Evolutionary conservation across 1,284 basidiomycete species (phyloP).

Genomic region (Coniophora puteana): DNA sequence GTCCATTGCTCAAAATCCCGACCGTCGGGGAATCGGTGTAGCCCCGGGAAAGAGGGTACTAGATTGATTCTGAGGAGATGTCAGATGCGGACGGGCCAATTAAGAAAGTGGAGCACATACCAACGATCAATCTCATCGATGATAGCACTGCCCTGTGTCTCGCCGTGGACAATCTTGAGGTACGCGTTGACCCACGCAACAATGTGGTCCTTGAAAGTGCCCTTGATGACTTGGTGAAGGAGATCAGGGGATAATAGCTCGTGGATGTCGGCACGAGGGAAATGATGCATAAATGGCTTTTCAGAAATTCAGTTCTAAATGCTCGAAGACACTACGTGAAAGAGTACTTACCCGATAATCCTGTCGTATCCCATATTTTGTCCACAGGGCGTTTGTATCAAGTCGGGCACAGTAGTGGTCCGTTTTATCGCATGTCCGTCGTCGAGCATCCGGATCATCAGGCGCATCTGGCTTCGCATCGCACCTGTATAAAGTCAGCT

Average conservation of each 20-base stretch:
- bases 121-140: conserved; percentile 7
- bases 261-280: conserved; percentile 11
- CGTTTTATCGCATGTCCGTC: neutral
- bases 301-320: too few relatives aligned
- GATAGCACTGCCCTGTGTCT: conserved; percentile 2
- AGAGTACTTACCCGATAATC: neutral
- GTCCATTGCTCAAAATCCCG: conserved; percentile 12
- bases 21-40: conserved; percentile 8
- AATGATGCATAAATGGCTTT: conserved; percentile 6
- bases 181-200: neutral
- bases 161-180: neutral
- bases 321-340: too few relatives aligned
- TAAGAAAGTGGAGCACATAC: neutral
- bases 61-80: conserved; percentile 3
- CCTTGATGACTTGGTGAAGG: conserved; percentile 5
- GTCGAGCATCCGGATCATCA: neutral
- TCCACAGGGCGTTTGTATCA: neutral
- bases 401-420: neutral
- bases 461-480: conserved; percentile 17
- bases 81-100: neutral
- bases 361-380: conserved; percentile 1
- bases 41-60: conserved; percentile 6
- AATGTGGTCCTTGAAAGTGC: conserved; percentile 5
- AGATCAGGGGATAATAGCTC: conserved; percentile 7
- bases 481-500: neutral